A percentile compares a stretch with the other conserved stretches of the same genome.
Conservation (phyloP, 179 eudicot species). For the Silene coronaria region DNA sequence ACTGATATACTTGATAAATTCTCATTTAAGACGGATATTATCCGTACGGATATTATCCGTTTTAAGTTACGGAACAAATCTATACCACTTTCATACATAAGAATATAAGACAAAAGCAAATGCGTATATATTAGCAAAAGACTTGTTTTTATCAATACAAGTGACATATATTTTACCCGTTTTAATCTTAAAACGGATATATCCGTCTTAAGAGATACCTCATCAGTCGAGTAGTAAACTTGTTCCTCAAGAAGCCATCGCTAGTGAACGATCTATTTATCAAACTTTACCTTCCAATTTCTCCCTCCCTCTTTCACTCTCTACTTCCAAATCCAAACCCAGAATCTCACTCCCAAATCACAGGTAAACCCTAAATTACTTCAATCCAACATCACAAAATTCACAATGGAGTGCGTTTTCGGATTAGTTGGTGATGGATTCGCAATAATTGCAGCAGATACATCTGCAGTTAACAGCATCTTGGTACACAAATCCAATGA, state of each 20-base stretch:
- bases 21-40: too few species aligned
- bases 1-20: too few species aligned
- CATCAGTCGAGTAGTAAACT: too few species aligned
- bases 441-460: constrained; percentile 70
- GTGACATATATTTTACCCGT: too few species aligned
- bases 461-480: constrained; percentile 86
- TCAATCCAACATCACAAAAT: neutral
- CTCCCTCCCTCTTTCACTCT: neutral
- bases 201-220: too few species aligned
- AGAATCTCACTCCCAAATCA: neutral
- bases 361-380: neutral
- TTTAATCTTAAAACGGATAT: too few species aligned
- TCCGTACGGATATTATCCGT: too few species aligned
- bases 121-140: too few species aligned
- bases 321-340: neutral
- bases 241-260: neutral
- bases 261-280: neutral
- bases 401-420: constrained; percentile 77
- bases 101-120: too few species aligned
- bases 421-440: constrained; percentile 83
- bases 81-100: too few species aligned
- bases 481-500: constrained; percentile 82
- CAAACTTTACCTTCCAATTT: neutral
- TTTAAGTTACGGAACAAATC: too few species aligned
- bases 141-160: too few species aligned